Base-by-base conservation (phyloP, 2,329 filamentous ascomycete species). In the Falciphora oryzae region DNA sequence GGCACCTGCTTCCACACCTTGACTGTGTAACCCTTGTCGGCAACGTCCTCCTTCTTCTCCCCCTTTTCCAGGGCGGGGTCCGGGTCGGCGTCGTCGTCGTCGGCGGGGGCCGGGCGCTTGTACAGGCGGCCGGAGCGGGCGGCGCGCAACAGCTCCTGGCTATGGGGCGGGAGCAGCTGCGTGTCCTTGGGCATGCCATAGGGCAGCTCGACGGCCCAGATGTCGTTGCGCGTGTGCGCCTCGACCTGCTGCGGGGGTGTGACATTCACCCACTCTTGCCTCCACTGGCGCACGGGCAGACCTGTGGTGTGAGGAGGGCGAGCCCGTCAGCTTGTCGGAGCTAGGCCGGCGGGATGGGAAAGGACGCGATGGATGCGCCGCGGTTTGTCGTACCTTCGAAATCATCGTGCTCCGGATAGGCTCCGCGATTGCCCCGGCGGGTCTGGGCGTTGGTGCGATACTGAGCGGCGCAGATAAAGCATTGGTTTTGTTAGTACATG, bases 231-330 rank as follows among this genome's bases (percentile, higher is more conserved):
- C 67, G 87, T 81, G 38, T 78, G 81, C 32, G 83, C 86, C 70
- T 93, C 89, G 67, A 86, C 80, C 53, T 85, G 82, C 13, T 83
- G 79, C 16, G 85, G 85, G 63, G 91, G 88, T 69, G 86, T 87
- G 72, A 94, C 79, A 57, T 79, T 89, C 65, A 92, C 83, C 77
- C 80, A 81, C 65, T 90, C 87, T 68, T 90, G 87, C 65, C 91
- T 88, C 90, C 93, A 98, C 84, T 96, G 92, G 72, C 93, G 89
- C 65, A 97, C 90, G 22, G 94, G 94, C 14, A 97, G 83, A 66
- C 93, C 92, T 82, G 85, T 80, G 44, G 57, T 16, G 57, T 16
- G 14, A 62, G 28, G 3, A 31, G 27, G 27, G n/a, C 25, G 14
- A 16, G 50, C 38, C 57, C 27, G 29, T 58, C 57, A 31, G 57